These are phyloP conservation scores for Podospora australis DNA, from an alignment of 495 filamentous ascomycete genomes.

Conservation along the genomic window DNA sequence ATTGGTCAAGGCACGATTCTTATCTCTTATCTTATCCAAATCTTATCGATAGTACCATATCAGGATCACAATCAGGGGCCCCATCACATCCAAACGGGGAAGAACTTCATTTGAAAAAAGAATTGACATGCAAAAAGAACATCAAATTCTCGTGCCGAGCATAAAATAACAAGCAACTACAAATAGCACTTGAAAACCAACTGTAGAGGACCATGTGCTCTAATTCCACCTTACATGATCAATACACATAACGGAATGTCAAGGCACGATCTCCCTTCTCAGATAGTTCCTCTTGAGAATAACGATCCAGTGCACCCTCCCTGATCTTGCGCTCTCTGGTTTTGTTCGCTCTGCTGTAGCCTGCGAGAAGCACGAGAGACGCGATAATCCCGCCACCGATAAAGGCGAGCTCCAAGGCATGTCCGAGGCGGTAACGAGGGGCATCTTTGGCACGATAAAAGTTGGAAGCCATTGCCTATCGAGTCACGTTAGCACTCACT, in stretches of 20 bases:
- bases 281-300: constrained; percentile 49
- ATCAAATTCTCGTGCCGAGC: too few species aligned
- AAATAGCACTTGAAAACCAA: too few species aligned
- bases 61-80: too few species aligned
- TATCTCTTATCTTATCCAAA: too few species aligned
- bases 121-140: too few species aligned
- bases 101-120: too few species aligned
- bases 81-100: too few species aligned
- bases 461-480: constrained; percentile 61
- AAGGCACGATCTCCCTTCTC: constrained; percentile 57
- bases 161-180: too few species aligned
- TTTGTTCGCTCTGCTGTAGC: constrained; percentile 56
- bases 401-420: constrained; percentile 63
- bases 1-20: too few species aligned
- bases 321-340: constrained; percentile 43
- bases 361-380: constrained; percentile 43
- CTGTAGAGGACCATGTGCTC: too few species aligned
- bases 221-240: too few species aligned
- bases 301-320: constrained; percentile 38
- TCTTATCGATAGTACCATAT: too few species aligned
- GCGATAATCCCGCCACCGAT: constrained; percentile 56
- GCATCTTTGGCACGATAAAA: constrained; percentile 63
- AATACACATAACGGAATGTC: constrained; percentile 56
- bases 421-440: constrained; percentile 61
- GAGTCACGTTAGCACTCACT: constrained; percentile 20